A percentile compares a stretch with the other conserved stretches of the same genome.
phyloP scores from a whole-genome alignment of 108 stramenopile genomes.

The Nitzschia putrida region DNA sequence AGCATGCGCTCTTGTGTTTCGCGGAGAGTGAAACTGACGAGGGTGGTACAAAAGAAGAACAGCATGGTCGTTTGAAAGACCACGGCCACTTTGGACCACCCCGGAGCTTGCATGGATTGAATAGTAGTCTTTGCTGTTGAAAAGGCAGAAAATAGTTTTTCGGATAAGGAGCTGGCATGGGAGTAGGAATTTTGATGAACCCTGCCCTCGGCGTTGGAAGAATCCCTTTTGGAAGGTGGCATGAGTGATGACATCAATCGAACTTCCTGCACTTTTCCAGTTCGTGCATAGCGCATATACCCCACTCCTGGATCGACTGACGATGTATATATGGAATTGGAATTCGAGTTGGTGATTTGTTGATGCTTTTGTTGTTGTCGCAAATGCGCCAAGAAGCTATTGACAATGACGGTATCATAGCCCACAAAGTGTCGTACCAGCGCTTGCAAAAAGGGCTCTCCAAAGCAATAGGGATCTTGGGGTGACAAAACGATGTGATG shows the following conservation, averaged over 20 bases:
- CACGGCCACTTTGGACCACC: conserved; percentile 32
- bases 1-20: conserved; percentile 98
- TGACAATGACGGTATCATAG: conserved; percentile 67
- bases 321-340: neutral
- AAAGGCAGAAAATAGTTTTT: neutral
- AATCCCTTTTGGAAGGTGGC: neutral
- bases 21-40: conserved; percentile 87
- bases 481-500: conserved; percentile 62
- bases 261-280: conserved; percentile 33
- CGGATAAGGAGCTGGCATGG: neutral
- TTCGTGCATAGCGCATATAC: conserved; percentile 47
- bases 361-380: conserved; percentile 6
- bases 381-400: conserved; percentile 52
- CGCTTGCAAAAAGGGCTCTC: conserved; percentile 71
- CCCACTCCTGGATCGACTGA: conserved; percentile 23
- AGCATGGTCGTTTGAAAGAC: conserved; percentile 84
- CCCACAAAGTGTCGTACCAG: conserved; percentile 46
- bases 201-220: no score
- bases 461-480: conserved; percentile 65
- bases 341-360: neutral
- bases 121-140: neutral
- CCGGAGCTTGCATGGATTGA: neutral
- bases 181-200: neutral
- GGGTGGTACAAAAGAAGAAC: conserved; percentile 88
- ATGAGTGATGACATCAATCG: neutral